Evolutionary conservation across 495 filamentous ascomycete genomes (phyloP).

Genomic region (Aspergillus sclerotiicarbonarius): DNA sequence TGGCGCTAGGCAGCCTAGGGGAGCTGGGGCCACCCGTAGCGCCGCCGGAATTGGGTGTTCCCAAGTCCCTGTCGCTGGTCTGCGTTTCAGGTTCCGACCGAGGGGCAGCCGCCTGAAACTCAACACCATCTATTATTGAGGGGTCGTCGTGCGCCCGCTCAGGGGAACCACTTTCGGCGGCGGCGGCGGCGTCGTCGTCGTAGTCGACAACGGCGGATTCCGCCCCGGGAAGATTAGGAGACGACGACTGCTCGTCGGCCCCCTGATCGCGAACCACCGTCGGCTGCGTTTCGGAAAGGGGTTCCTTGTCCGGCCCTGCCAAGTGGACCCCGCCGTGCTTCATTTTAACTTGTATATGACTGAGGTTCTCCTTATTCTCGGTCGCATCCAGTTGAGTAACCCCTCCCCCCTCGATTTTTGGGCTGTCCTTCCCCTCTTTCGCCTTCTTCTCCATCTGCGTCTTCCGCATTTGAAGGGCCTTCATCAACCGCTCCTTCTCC

Average conservation of each 20-base stretch:
- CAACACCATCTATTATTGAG: too few species aligned
- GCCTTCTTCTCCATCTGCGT: slow-evolving; percentile 60
- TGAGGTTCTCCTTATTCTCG: slow-evolving; percentile 37
- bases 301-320: slow-evolving; percentile 15
- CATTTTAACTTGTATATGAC: slow-evolving; percentile 11
- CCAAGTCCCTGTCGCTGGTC: slow-evolving; percentile 23
- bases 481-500: slow-evolving; percentile 89
- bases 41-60: slow-evolving; percentile 23
- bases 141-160: background rate
- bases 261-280: slow-evolving; percentile 9
- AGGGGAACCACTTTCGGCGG: slow-evolving; percentile 11
- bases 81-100: slow-evolving; percentile 30
- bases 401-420: slow-evolving; percentile 22
- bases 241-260: slow-evolving; percentile 2
- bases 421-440: slow-evolving; percentile 33
- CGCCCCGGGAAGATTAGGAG: slow-evolving; percentile 14
- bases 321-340: slow-evolving; percentile 10
- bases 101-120: slow-evolving; percentile 19
- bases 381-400: slow-evolving; percentile 12
- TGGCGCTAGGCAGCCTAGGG: slow-evolving; percentile 27
- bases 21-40: slow-evolving; percentile 35
- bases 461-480: slow-evolving; percentile 85
- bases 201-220: slow-evolving; percentile 22
- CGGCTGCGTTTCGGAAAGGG: slow-evolving; percentile 9
- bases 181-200: too few species aligned